phyloP scores from a whole-genome alignment of 768 basidiomycete species.

The Panus rudis region DNA sequence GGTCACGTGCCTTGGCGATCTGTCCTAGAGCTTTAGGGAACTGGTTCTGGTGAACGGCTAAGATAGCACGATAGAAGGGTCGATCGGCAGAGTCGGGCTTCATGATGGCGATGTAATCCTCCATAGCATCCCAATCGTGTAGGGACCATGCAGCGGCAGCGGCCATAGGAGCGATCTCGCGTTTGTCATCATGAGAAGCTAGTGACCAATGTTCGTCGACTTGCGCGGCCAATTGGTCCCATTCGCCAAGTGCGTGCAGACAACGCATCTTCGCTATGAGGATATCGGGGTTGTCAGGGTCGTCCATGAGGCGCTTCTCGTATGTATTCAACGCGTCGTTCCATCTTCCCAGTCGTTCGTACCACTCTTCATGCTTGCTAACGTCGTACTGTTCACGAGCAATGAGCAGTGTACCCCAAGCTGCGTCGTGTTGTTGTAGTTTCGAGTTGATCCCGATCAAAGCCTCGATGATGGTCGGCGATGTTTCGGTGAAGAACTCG shows the following conservation, averaged over 20 bases:
- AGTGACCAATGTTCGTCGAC: constrained; percentile 86
- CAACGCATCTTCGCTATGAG: constrained; percentile 93
- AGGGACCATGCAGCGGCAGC: constrained; percentile 97
- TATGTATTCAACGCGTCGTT: constrained; percentile 86
- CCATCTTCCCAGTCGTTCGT: constrained; percentile 93
- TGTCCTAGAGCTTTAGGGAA: constrained; percentile 86
- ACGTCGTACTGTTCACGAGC: constrained; percentile 88
- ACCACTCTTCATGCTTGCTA: constrained; percentile 96
- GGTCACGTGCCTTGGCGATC: constrained; percentile 88
- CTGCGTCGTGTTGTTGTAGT: constrained; percentile 94
- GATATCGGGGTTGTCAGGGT: constrained; percentile 69
- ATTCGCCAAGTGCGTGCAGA: constrained; percentile 94
- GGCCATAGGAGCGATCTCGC: constrained; percentile 93
- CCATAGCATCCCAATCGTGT: constrained; percentile 98
- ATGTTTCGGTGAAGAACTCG: constrained; percentile 91
- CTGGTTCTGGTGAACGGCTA: constrained; percentile 94
- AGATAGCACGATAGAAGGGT: constrained; percentile 92
- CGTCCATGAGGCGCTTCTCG: constrained; percentile 68
- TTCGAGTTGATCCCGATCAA: constrained; percentile 95
- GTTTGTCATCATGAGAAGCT: constrained; percentile 74
- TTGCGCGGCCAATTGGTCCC: constrained; percentile 82
- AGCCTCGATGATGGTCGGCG: constrained; percentile 85
- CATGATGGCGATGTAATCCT: constrained; percentile 92
- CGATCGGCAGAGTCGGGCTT: constrained; percentile 88
- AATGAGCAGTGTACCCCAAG: constrained; percentile 90